Evolutionary conservation across 768 basidiomycete species (phyloP).

Genomic region (Termitomyces sp.): DNA sequence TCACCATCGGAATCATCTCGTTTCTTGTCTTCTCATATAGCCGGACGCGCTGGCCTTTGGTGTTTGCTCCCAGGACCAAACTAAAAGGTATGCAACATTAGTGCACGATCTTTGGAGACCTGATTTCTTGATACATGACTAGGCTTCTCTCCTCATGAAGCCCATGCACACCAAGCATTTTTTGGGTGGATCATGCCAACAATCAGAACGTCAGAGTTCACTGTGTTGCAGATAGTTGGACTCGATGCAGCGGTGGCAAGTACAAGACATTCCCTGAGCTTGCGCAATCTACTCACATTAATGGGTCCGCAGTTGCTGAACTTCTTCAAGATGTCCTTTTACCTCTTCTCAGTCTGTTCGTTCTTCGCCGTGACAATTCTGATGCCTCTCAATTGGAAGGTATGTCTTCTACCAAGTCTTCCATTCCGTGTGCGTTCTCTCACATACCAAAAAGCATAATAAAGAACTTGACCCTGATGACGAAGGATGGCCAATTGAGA

Average conservation of each 20-base stretch:
- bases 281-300: background rate
- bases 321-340: constrained; percentile 94
- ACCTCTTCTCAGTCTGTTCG: constrained; percentile 84
- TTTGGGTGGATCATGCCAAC: constrained; percentile 98
- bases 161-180: constrained; percentile 79
- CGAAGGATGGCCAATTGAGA: constrained; percentile 35
- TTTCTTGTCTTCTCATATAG: constrained; percentile 89
- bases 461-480: constrained; percentile 60
- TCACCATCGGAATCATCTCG: constrained; percentile 67
- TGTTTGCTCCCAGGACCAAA: constrained; percentile 92
- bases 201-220: constrained; percentile 83
- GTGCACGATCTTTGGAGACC: constrained; percentile 3
- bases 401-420: constrained; percentile 28
- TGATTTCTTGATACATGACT: constrained; percentile 4
- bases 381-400: constrained; percentile 94
- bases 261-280: background rate
- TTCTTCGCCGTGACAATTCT: constrained; percentile 77
- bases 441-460: constrained; percentile 47
- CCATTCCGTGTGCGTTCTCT: constrained; percentile 3
- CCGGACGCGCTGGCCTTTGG: constrained; percentile 80
- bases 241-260: constrained; percentile 93
- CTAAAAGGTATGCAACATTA: constrained; percentile 60
- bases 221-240: constrained; percentile 93
- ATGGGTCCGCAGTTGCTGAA: constrained; percentile 62
- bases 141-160: constrained; percentile 94